Conservation (phyloP, 2,329 filamentous ascomycete species). For the Claviceps monticola region DNA sequence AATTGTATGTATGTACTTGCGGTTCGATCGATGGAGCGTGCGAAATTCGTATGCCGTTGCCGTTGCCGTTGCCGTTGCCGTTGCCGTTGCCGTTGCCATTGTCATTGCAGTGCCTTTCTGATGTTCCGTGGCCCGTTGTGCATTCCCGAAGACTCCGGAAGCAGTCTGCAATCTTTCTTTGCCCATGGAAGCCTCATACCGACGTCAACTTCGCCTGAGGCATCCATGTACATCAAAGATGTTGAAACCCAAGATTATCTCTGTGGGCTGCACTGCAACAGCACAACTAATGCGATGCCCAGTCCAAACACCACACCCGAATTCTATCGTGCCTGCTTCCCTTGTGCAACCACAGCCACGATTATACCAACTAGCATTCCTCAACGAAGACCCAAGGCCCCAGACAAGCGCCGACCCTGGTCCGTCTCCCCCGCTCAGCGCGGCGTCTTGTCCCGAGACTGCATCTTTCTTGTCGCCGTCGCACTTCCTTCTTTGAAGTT, state of each 20-base stretch:
- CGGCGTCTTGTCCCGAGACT: slow-evolving; percentile 2
- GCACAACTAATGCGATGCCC: neutral
- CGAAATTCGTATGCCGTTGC: too few species aligned
- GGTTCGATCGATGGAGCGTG: too few species aligned
- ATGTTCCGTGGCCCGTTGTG: neutral
- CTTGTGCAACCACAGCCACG: slow-evolving; percentile 4
- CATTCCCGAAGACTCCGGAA: too few species aligned
- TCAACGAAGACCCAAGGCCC: neutral
- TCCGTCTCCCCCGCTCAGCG: slow-evolving; percentile 1
- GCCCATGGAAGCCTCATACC: neutral
- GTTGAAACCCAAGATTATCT: neutral
- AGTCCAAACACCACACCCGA: neutral
- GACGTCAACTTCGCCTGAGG: neutral
- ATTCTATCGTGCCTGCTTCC: neutral
- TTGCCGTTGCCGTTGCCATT: too few species aligned
- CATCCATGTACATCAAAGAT: neutral
- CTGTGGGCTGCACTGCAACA: neutral
- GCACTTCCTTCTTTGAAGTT: neutral
- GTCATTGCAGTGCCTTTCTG: neutral
- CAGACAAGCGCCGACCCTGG: slow-evolving; percentile 6
- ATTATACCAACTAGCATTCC: neutral
- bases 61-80: too few species aligned
- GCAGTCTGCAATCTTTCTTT: neutral
- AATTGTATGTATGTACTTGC: too few species aligned
- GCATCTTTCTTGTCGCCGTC: slow-evolving; percentile 2